These are phyloP conservation scores for Prunus dulcis DNA, from an alignment of 306 rosid genomes.

Conservation along the genomic window DNA sequence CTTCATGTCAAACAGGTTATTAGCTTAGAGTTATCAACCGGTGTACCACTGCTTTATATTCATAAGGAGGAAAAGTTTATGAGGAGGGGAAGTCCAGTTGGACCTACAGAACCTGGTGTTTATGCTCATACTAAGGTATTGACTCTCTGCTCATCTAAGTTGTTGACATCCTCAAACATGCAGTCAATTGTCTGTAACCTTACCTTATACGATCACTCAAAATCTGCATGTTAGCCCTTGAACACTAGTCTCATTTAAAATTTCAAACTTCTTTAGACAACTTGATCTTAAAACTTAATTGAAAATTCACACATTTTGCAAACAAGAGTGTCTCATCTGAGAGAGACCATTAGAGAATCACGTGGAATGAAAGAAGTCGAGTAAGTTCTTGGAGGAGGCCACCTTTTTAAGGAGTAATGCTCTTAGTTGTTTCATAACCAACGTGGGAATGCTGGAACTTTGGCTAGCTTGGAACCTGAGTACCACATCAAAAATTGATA, in stretches of 20 bases:
- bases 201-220: neutral
- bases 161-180: neutral
- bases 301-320: neutral
- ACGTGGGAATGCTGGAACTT: neutral
- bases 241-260: neutral
- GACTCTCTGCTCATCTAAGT: neutral
- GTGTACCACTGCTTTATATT: constrained; percentile 77
- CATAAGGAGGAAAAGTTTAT: constrained; percentile 59
- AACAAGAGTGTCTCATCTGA: neutral
- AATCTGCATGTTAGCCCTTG: neutral
- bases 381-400: neutral
- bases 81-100: constrained; percentile 76
- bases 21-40: constrained; percentile 72
- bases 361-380: neutral
- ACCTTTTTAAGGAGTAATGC: neutral
- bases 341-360: neutral
- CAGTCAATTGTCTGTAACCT: neutral
- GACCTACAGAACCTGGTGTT: constrained; percentile 71
- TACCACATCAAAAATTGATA: neutral
- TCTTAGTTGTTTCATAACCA: neutral
- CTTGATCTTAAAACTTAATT: neutral
- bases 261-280: neutral
- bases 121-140: constrained; percentile 72
- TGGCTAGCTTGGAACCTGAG: neutral
- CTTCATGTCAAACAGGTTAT: constrained; percentile 47